phyloP scores from a whole-genome alignment of 2,329 filamentous ascomycete genomes.

The Phaeosphaeria sp. region DNA sequence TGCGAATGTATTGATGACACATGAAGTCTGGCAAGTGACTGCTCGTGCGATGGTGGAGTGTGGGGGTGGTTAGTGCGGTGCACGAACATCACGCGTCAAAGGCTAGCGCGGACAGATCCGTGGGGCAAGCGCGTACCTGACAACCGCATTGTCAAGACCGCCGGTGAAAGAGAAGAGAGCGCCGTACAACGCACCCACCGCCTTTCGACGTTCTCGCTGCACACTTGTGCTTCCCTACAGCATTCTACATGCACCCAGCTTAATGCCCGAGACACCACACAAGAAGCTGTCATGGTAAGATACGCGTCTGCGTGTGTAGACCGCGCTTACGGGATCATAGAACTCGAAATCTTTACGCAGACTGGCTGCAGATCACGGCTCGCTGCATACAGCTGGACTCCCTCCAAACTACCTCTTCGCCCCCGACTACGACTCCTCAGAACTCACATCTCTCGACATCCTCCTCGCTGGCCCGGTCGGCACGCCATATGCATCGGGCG shows the following conservation, averaged over 20 bases:
- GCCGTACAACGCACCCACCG: neutral
- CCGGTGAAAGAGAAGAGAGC: neutral
- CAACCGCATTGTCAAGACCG: neutral
- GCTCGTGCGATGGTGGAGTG: neutral
- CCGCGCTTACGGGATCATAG: slow-evolving; percentile 33
- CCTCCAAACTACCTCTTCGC: slow-evolving; percentile 69
- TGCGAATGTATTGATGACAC: too few species aligned
- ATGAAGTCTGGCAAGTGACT: neutral
- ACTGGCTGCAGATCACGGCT: slow-evolving; percentile 66
- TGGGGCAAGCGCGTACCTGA: neutral
- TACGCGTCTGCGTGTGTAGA: slow-evolving; percentile 2
- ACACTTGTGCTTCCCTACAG: neutral
- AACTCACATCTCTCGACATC: slow-evolving; percentile 64
- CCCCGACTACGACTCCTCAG: slow-evolving; percentile 52
- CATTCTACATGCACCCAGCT: neutral
- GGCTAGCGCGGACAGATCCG: neutral
- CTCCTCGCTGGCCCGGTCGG: slow-evolving; percentile 66
- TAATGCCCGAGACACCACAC: neutral
- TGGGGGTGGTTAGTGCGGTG: neutral
- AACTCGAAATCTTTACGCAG: slow-evolving; percentile 62
- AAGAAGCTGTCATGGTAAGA: slow-evolving; percentile 1
- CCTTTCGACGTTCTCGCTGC: neutral
- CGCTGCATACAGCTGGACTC: slow-evolving; percentile 61
- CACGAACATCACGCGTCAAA: neutral
- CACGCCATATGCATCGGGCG: slow-evolving; percentile 65